These are phyloP conservation scores for Backusella tarrabulga DNA, from an alignment of 192 early-diverging fungal species.

Conservation along the genomic window DNA sequence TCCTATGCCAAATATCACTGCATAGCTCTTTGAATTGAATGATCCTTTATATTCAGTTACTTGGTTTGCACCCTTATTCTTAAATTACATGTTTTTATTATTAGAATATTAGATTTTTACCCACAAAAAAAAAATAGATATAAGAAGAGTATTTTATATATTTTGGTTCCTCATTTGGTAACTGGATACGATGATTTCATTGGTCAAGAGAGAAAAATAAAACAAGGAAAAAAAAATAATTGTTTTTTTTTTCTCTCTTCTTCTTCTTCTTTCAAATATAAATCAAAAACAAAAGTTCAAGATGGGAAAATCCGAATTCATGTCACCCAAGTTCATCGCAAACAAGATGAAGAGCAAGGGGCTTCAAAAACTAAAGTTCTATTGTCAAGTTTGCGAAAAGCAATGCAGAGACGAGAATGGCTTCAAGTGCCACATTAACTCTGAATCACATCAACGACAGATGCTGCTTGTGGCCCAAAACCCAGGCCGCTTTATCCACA, in stretches of 20 bases:
- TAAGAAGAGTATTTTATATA: neutral
- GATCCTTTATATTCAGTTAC: no score
- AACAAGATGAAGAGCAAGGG: conserved; percentile 92
- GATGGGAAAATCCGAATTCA: conserved; percentile 49
- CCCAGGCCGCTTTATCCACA: conserved; percentile 70
- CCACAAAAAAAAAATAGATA: neutral
- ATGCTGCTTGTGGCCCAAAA: conserved; percentile 86
- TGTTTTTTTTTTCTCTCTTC: neutral
- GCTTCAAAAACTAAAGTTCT: conserved; percentile 85
- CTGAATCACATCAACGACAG: conserved; percentile 89
- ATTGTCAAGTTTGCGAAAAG: conserved; percentile 94
- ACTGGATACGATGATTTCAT: neutral
- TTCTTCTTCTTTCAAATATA: neutral
- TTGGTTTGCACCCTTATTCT: no score
- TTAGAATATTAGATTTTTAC: no score
- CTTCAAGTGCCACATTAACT: conserved; percentile 89
- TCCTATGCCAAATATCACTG: neutral
- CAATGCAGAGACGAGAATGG: conserved; percentile 93
- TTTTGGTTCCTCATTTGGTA: neutral
- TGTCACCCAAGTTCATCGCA: conserved; percentile 84
- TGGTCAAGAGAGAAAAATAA: neutral
- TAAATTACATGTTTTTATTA: no score
- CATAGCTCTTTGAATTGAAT: neutral
- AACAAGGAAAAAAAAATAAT: neutral
- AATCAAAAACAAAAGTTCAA: neutral